Conservation (phyloP, 768 basidiomycete species). For the Trametes cubensis region DNA sequence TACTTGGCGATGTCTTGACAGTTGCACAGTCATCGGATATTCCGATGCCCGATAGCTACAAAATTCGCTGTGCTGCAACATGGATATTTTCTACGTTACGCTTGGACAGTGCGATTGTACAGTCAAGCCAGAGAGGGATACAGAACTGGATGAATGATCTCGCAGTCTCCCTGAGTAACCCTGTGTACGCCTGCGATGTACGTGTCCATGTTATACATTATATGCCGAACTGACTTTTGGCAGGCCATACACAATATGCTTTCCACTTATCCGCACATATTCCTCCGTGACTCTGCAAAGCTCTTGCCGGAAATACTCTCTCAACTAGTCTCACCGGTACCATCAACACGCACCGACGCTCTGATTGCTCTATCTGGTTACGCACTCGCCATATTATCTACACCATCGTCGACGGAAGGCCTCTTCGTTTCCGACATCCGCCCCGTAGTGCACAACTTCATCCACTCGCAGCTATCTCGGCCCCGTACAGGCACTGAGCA, state of each 20-base stretch:
- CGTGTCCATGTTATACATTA: neutral
- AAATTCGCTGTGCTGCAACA: constrained; percentile 49
- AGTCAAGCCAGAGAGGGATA: neutral
- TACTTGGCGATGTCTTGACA: constrained; percentile 49
- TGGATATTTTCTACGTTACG: constrained; percentile 55
- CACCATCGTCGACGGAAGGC: neutral
- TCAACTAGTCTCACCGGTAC: neutral
- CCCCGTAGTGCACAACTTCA: neutral
- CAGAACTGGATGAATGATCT: neutral
- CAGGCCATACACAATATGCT: constrained; percentile 16
- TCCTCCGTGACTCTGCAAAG: neutral
- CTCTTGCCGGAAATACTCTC: constrained; percentile 2
- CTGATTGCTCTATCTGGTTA: constrained; percentile 12
- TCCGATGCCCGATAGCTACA: constrained; percentile 44
- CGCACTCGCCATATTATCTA: neutral
- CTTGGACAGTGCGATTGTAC: constrained; percentile 39
- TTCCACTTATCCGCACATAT: constrained; percentile 13
- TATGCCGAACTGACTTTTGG: neutral
- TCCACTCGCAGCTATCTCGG: neutral
- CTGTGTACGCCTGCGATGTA: constrained; percentile 2
- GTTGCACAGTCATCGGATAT: constrained; percentile 42
- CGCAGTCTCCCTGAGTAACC: neutral
- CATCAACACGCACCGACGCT: neutral
- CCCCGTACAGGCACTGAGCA: neutral
- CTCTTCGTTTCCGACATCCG: neutral